Evolutionary conservation across 345 rosid genomes (phyloP), one percentile per base, ranked within the genome.

Genomic region (Populus deltoides): DNA sequence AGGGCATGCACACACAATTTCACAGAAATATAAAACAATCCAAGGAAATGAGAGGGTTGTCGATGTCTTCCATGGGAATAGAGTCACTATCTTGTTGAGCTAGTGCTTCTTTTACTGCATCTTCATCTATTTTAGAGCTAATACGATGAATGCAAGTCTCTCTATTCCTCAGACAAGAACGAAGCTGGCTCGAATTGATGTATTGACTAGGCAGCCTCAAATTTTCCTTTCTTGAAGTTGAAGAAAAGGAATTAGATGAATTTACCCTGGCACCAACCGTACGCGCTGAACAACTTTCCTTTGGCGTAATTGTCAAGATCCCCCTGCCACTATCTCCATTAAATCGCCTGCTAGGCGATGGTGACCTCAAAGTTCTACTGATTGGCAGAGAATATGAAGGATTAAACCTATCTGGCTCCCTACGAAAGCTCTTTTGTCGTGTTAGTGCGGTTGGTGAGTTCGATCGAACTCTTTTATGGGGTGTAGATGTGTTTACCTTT

Each of bases 1-100:
- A 47, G 7, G 51, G 51, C 31, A 75, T 65, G 29, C 71, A 16
- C 75, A 59, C 80, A 72, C 63, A 66, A 17, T 36, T 82, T 79
- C 86, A 91, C n/a, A 94, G 87, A 82, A 94, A 94, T 69, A 94
- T 92, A 80, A 92, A 94, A 79, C 98, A 94, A 86, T 94, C 98
- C 87, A 94, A 87, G 78, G 97, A 92, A 74, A 94, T 91, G 29
- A 87, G 86, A 77, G 97, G 98, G 71, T 90, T 92, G 27, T 87
- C 89, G 3, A 92, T 74, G 73, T 92, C 94, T 80, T 92, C 97
- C 75, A 85, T 71, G 0, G 77, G 49, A 69, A 77, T 17, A 27
- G 85, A 71, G 61, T 76, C 89, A 6, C 57, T 47, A 45, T 83
- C 85, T 16, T 81, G 66, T 24, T 75, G 78, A 75, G 81, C 75